Conservation (phyloP, 306 rosid genomes). For the Acacia acuminata region DNA sequence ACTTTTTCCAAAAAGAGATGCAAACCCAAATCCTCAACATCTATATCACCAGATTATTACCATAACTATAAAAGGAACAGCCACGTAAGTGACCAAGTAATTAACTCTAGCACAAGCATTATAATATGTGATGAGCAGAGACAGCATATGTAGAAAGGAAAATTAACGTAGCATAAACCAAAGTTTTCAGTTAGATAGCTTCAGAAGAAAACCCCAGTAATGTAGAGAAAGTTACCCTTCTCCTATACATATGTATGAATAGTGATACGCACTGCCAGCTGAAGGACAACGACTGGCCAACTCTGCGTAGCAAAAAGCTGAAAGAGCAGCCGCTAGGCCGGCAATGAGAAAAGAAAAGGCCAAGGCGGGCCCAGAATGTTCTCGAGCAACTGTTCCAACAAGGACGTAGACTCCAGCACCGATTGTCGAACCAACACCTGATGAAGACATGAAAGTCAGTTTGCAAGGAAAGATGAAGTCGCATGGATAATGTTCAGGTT, state of each 20-base stretch:
- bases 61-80: background rate
- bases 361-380: constrained; percentile 88
- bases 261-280: constrained; percentile 99
- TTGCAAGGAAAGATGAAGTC: background rate
- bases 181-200: background rate
- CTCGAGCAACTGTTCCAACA: constrained; percentile 94
- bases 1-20: background rate
- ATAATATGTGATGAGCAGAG: background rate
- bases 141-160: background rate
- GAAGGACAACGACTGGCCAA: constrained; percentile 93
- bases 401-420: constrained; percentile 98
- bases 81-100: background rate
- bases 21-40: background rate
- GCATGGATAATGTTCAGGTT: background rate
- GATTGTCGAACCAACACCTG: constrained; percentile 92
- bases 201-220: background rate
- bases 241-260: constrained; percentile 84
- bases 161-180: background rate
- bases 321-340: constrained; percentile 90
- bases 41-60: constrained; percentile 11
- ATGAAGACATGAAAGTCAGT: constrained; percentile 7
- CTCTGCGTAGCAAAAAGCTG: constrained; percentile 94
- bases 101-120: background rate
- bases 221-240: constrained; percentile 66
- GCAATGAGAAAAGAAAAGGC: constrained; percentile 82